Base-by-base conservation (phyloP, 2,329 filamentous ascomycete species). In the Fusarium sp. region DNA sequence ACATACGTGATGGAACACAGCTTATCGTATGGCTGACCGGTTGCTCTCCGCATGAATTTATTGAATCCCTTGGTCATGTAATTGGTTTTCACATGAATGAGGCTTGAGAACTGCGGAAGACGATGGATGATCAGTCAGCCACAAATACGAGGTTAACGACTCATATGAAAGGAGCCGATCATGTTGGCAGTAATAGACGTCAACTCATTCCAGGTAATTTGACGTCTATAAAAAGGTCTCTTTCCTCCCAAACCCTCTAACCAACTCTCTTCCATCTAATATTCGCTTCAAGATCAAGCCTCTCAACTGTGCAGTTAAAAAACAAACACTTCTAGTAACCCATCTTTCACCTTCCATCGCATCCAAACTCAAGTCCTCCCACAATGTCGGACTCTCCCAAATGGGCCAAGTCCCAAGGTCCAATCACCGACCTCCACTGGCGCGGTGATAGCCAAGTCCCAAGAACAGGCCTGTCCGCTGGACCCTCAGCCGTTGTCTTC, bases 11-110 rank as follows among this genome's bases (percentile, higher is more conserved):
- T 14, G 29, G 29, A 30, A 30, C 5, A 30, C 12, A 30, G 5
- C 29, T 14, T 30, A 1, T 14, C 12, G 12, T 30, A 3, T 30
- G 12, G 2, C 7, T 29, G 5, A 29, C 7, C 18, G 18, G 12
- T 20, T 29, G 18, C 8, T 29, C 6, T 8, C 2, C 8, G 44
- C 25, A 29, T 47, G 10, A 14, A 2, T 20, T 12, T 15, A 47
- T 29, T 29, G 3, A 29, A 16, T 20, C 1, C 15, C 1, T n/a
- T 20, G 0, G 4, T 6, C 5, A 5, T 30, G 12, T 6, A 14
- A 14, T 30, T 14, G 29, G 27, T 3, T 30, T 14, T 30, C 29
- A 30, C 12, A 30, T 20, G 18, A 3, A 6, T 14, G 10, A 20
- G 12, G 5, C 12, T 15, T 20, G 7, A 9, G 2, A 15, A 7